Conservation (phyloP, 164 flowering plant species). For the Echeveria elegans region DNA sequence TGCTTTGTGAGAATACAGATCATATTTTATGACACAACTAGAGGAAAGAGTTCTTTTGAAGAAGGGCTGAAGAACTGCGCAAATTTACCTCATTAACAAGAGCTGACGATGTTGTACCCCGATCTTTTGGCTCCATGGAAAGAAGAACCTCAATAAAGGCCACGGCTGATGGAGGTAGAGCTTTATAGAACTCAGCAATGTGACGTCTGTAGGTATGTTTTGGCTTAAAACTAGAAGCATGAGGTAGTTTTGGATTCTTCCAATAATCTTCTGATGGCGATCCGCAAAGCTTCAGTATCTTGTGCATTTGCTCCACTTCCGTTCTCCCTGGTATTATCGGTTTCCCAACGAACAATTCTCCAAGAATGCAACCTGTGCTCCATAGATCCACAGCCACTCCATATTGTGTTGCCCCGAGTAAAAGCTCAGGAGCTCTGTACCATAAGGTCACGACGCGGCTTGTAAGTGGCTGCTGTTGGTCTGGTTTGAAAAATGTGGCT, state of each 20-base stretch:
- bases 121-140: slow-evolving; percentile 5
- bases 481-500: slow-evolving; percentile 7
- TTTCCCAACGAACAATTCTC: slow-evolving; percentile 4
- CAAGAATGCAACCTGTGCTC: slow-evolving; percentile 7
- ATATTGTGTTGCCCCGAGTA: not conserved
- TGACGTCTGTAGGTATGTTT: slow-evolving; percentile 3
- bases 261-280: slow-evolving; percentile 5
- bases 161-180: not conserved
- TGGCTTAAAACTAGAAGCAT: not conserved
- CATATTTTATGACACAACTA: too few relatives aligned
- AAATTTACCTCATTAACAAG: not conserved
- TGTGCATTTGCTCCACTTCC: slow-evolving; percentile 4
- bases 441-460: slow-evolving; percentile 3
- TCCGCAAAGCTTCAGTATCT: slow-evolving; percentile 2
- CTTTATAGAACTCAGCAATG: not conserved
- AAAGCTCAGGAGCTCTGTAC: slow-evolving; percentile 7
- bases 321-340: slow-evolving; percentile 4
- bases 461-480: slow-evolving; percentile 5
- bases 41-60: not conserved
- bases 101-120: not conserved
- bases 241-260: slow-evolving; percentile 7
- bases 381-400: slow-evolving; percentile 3
- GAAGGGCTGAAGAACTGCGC: too few relatives aligned
- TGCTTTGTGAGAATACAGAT: not conserved
- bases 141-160: slow-evolving; percentile 3